These are phyloP conservation scores for Paramyrothecium sp. DNA, from an alignment of 2,329 filamentous ascomycete species.

Conservation along the genomic window DNA sequence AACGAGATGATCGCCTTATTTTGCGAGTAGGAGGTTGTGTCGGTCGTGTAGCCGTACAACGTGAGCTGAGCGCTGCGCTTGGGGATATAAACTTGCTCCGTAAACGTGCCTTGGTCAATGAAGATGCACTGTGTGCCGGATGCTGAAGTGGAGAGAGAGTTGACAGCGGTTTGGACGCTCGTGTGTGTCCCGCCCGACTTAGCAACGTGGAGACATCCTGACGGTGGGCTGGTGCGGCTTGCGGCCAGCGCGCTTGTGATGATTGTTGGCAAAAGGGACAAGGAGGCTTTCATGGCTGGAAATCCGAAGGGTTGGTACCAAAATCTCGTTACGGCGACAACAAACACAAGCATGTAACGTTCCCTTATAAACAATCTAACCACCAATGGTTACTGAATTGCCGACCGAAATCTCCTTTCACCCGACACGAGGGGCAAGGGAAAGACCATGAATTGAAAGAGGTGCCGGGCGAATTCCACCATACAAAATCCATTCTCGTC, in stretches of 20 bases:
- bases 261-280: constrained; percentile 8
- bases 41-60: constrained; percentile 58
- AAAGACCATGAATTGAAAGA: not conserved
- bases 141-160: constrained; percentile 52
- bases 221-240: constrained; percentile 36
- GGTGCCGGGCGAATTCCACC: not conserved
- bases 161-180: constrained; percentile 52
- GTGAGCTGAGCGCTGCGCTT: constrained; percentile 47
- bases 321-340: not conserved
- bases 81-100: constrained; percentile 56
- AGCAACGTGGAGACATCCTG: constrained; percentile 49
- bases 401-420: not conserved
- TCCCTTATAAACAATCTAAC: not conserved
- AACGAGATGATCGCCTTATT: constrained; percentile 57
- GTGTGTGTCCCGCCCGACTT: constrained; percentile 33
- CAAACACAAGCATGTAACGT: not conserved
- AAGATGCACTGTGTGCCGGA: constrained; percentile 58
- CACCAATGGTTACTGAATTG: not conserved
- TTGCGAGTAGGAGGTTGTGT: constrained; percentile 46
- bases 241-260: constrained; percentile 22
- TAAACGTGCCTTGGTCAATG: constrained; percentile 62
- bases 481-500: not conserved
- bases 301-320: not conserved
- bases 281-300: constrained; percentile 17
- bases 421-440: not conserved